These are phyloP conservation scores for Buddleja alternifolia DNA, from an alignment of 257 asterid species.

Conservation along the genomic window DNA sequence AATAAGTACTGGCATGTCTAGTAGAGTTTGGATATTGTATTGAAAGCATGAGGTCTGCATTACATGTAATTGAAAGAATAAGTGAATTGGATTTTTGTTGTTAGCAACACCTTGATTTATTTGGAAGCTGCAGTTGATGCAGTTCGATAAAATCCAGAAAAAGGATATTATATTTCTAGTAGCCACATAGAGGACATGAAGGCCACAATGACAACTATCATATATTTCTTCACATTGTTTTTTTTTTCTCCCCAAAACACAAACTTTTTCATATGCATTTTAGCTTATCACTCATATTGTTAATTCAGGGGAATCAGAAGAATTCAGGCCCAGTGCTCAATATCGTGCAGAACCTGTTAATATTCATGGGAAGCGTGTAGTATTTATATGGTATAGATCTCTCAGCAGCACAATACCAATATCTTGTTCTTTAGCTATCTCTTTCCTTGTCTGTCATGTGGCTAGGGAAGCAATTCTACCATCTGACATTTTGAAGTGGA, in stretches of 20 bases:
- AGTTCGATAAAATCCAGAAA: background rate
- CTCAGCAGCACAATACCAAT: conserved; percentile 54
- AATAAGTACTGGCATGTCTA: background rate
- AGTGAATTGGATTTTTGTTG: background rate
- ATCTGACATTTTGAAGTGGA: conserved; percentile 73
- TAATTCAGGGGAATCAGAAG: conserved; percentile 50
- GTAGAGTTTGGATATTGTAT: background rate
- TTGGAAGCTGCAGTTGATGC: conserved; percentile 1
- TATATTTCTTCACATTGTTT: background rate
- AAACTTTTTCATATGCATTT: background rate
- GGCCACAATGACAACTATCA: conserved; percentile 6
- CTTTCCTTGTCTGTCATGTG: conserved; percentile 75
- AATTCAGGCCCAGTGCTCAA: conserved; percentile 35
- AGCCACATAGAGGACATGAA: conserved; percentile 2
- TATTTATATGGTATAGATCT: conserved; percentile 66
- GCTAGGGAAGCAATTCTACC: conserved; percentile 77
- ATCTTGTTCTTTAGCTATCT: conserved; percentile 59
- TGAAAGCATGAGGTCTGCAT: background rate
- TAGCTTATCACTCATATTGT: conserved; percentile 12
- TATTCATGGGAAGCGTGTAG: conserved; percentile 58
- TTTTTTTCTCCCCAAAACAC: background rate
- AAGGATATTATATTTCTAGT: background rate
- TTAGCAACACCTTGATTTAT: background rate
- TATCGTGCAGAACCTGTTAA: conserved; percentile 58
- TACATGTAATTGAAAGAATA: background rate